Evolutionary conservation across 2,329 filamentous ascomycete species (phyloP).

Genomic region (Penicillium decumbens): DNA sequence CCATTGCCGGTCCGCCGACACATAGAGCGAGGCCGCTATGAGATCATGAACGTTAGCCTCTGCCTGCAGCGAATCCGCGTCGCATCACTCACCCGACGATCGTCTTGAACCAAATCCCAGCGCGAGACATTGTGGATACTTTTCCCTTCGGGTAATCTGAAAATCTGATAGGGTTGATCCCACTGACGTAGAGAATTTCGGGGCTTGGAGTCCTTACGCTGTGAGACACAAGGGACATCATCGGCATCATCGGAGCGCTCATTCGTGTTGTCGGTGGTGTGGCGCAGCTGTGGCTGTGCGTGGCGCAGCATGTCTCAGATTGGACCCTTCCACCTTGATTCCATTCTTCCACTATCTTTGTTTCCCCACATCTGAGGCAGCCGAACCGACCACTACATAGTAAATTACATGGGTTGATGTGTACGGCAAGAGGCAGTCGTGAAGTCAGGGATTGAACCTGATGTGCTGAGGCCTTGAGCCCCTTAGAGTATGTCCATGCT

Average conservation of each 20-base stretch:
- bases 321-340: neutral
- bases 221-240: constrained; percentile 9
- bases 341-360: constrained; percentile 1
- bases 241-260: constrained; percentile 17
- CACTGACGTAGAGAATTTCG: neutral
- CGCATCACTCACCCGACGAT: constrained; percentile 55
- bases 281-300: constrained; percentile 8
- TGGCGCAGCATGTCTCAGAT: constrained; percentile 9
- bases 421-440: no score
- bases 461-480: no score
- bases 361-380: neutral
- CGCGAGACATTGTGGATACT: constrained; percentile 41
- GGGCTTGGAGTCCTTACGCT: neutral
- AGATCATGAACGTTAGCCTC: constrained; percentile 3
- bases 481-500: no score
- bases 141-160: neutral
- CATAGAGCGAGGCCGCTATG: constrained; percentile 65
- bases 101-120: constrained; percentile 62
- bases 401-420: no score
- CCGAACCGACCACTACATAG: no score
- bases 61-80: constrained; percentile 3
- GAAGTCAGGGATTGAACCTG: no score
- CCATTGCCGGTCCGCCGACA: constrained; percentile 79
- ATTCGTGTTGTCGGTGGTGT: constrained; percentile 13
- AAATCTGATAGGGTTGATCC: neutral